A percentile compares a stretch with the other conserved stretches of the same genome.
phyloP scores from a whole-genome alignment of 805 yeast genomes.

The Zygoascus flipseniorum region DNA sequence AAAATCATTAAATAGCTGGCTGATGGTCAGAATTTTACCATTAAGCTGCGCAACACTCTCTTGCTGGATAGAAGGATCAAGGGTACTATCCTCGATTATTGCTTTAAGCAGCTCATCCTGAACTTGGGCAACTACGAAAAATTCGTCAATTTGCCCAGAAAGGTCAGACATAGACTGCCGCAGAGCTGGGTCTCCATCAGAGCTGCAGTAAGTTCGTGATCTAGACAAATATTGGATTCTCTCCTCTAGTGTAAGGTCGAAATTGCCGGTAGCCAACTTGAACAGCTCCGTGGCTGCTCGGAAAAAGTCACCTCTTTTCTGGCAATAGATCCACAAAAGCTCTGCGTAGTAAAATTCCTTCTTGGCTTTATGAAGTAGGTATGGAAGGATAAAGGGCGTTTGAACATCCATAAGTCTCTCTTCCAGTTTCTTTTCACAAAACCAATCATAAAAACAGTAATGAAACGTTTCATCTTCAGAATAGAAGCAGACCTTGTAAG shows the following conservation, averaged over 20 bases:
- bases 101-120: constrained; percentile 54
- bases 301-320: constrained; percentile 67
- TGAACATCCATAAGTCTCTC: constrained; percentile 71
- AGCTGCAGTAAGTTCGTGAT: constrained; percentile 87
- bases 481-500: constrained; percentile 66
- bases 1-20: constrained; percentile 75
- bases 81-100: constrained; percentile 32
- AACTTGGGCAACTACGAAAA: constrained; percentile 76
- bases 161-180: constrained; percentile 71
- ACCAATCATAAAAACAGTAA: constrained; percentile 88
- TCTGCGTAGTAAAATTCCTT: constrained; percentile 68
- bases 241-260: constrained; percentile 55
- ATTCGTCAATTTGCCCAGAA: constrained; percentile 61
- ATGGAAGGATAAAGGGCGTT: constrained; percentile 72
- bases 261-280: constrained; percentile 55
- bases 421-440: constrained; percentile 65
- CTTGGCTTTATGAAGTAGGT: constrained; percentile 43
- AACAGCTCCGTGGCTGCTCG: constrained; percentile 80
- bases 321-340: constrained; percentile 80
- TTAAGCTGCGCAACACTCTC: constrained; percentile 49
- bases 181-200: constrained; percentile 67
- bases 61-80: constrained; percentile 37
- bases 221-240: constrained; percentile 84
- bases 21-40: constrained; percentile 56
- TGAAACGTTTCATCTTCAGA: constrained; percentile 83